Conservation (phyloP, 768 basidiomycete genomes). For the Phylloporus scabripes region DNA sequence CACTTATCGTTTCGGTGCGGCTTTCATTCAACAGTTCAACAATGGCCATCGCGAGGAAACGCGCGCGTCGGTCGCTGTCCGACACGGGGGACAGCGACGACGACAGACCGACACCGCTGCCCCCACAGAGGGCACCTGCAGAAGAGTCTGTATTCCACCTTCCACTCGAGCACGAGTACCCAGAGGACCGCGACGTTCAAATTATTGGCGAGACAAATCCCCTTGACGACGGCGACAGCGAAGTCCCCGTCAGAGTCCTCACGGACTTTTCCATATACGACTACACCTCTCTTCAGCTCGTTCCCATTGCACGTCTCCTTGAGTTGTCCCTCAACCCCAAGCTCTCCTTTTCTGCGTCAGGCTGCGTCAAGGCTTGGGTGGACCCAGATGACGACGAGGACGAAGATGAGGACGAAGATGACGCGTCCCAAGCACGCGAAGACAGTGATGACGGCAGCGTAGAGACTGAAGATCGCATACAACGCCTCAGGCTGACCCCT, state of each 20-base stretch:
- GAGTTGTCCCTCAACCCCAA: conserved; percentile 20
- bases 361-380: conserved; percentile 34
- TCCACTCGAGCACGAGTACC: conserved; percentile 29
- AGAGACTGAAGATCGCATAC: conserved; percentile 12
- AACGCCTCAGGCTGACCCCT: conserved; percentile 35
- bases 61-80: conserved; percentile 21
- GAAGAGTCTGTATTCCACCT: conserved; percentile 11
- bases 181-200: conserved; percentile 38
- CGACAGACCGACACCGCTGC: conserved; percentile 7
- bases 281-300: conserved; percentile 29
- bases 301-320: conserved; percentile 39
- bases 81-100: conserved; percentile 15
- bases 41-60: conserved; percentile 22
- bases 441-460: neutral
- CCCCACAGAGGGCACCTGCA: conserved; percentile 2
- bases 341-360: conserved; percentile 34
- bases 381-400: conserved; percentile 31
- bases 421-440: conserved; percentile 11
- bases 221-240: conserved; percentile 27
- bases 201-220: conserved; percentile 39
- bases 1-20: neutral
- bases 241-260: conserved; percentile 53
- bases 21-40: conserved; percentile 3
- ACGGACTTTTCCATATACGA: conserved; percentile 52
- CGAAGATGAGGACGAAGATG: conserved; percentile 20